Percentiles rank a stretch among this genome's conserved stretches.
Evolutionary conservation across 306 rosid genomes (phyloP).

Genomic region (Acacia confusa): DNA sequence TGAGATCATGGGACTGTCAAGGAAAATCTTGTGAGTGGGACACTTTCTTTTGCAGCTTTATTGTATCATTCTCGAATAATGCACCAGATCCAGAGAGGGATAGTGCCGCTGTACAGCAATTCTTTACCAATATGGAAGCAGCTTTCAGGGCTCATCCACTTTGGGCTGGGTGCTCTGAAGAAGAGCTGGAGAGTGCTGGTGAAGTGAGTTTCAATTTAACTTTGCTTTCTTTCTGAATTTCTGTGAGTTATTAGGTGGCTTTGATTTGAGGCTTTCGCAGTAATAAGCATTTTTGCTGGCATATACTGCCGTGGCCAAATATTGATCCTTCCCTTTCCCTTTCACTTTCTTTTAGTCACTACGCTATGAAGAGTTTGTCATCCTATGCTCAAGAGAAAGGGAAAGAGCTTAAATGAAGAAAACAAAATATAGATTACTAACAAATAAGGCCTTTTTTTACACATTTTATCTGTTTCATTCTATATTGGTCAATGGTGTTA

Average conservation of each 20-base stretch:
- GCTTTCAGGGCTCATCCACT: conserved; percentile 95
- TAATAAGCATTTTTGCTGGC: not conserved
- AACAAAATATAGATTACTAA: not conserved
- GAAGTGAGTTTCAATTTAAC: conserved; percentile 64
- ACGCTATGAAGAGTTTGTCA: not conserved
- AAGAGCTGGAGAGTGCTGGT: conserved; percentile 96
- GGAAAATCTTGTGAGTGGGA: not conserved
- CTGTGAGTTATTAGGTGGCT: not conserved
- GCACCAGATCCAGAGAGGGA: conserved; percentile 91
- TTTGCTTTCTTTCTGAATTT: not conserved
- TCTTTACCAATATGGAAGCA: conserved; percentile 83
- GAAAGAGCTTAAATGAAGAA: not conserved
- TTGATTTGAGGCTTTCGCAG: not conserved
- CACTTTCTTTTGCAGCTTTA: conserved; percentile 59
- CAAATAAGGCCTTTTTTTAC: conserved; percentile 5
- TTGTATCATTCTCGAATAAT: conserved; percentile 84
- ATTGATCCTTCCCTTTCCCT: not conserved
- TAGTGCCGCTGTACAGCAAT: conserved; percentile 74
- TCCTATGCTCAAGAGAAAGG: not conserved
- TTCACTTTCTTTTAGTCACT: not conserved
- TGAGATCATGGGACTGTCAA: not conserved
- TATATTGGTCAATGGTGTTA: not conserved
- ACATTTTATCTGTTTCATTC: not conserved
- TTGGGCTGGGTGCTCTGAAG: conserved; percentile 93
- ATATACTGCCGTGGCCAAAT: not conserved